A percentile compares a stretch with the other conserved stretches of the same genome.
Conservation (phyloP, 768 basidiomycete genomes). For the Termitomyces sp. region DNA sequence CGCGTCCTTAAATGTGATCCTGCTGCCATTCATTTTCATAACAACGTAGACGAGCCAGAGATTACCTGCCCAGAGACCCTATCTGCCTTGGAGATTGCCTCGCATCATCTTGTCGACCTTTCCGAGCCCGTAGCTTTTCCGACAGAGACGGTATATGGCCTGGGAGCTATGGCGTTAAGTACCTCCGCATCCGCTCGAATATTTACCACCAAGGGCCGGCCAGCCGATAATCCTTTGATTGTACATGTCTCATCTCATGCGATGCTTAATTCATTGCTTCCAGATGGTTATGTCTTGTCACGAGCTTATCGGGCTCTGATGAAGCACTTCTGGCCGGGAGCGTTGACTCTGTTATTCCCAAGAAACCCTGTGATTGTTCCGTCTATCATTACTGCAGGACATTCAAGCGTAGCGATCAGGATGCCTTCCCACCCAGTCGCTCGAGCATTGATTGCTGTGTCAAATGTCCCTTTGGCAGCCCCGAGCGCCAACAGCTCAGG, state of each 20-base stretch:
- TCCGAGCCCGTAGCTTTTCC: constrained; percentile 78
- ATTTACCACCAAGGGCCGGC: constrained; percentile 86
- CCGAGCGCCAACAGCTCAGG: constrained; percentile 95
- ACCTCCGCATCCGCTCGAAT: constrained; percentile 62
- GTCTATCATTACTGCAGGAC: constrained; percentile 70
- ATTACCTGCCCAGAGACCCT: constrained; percentile 47
- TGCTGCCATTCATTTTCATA: constrained; percentile 49
- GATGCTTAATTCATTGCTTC: constrained; percentile 80
- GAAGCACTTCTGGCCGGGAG: constrained; percentile 89
- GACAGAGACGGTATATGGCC: constrained; percentile 97
- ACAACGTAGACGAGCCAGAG: constrained; percentile 35
- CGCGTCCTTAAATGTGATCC: constrained; percentile 60
- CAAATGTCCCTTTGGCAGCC: constrained; percentile 79
- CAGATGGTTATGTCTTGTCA: constrained; percentile 55
- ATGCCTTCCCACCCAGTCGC: constrained; percentile 96
- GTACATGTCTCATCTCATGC: constrained; percentile 83
- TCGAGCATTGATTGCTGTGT: constrained; percentile 74
- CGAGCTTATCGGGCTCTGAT: constrained; percentile 70
- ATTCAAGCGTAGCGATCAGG: constrained; percentile 80
- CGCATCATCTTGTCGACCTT: constrained; percentile 43
- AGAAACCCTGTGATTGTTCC: constrained; percentile 58
- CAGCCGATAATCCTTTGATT: constrained; percentile 95
- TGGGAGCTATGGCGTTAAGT: constrained; percentile 82
- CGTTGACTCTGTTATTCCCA: constrained; percentile 90
- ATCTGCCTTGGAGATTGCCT: constrained; percentile 48